Conservation (phyloP, 495 filamentous ascomycete species). For the Glonium stellatum region DNA sequence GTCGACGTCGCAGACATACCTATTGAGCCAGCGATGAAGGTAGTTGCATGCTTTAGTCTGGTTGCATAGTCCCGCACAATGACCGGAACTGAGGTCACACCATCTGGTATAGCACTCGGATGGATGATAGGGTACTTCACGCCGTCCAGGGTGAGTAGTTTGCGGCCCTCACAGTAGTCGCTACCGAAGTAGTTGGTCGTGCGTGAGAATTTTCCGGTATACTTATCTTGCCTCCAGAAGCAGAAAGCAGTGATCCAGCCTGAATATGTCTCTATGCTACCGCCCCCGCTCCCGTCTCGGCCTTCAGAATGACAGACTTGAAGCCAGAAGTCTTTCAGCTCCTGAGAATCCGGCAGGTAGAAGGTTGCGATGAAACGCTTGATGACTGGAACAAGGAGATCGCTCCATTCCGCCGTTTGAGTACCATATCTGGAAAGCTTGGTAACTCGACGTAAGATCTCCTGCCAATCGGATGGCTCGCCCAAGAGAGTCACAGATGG, state of each 20-base stretch:
- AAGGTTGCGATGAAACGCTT: conserved; percentile 22
- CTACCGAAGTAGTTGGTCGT: not conserved
- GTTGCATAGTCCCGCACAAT: not conserved
- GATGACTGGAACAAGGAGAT: conserved; percentile 16
- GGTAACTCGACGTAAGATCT: conserved; percentile 34
- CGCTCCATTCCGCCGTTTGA: conserved; percentile 29
- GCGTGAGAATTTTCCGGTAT: no score
- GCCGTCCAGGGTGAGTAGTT: not conserved
- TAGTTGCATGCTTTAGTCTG: not conserved
- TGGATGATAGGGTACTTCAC: not conserved
- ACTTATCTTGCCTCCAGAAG: conserved; percentile 17
- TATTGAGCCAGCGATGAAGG: not conserved
- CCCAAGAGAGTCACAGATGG: conserved; percentile 47
- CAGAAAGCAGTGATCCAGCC: conserved; percentile 22
- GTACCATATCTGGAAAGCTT: conserved; percentile 38
- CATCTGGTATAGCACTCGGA: not conserved
- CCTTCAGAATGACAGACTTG: conserved; percentile 12
- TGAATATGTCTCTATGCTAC: not conserved
- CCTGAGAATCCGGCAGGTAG: conserved; percentile 4
- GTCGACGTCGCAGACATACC: not conserved
- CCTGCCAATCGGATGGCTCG: conserved; percentile 38
- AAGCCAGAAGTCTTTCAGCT: conserved; percentile 21
- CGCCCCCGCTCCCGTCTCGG: not conserved
- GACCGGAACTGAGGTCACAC: not conserved
- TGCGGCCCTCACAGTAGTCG: not conserved